Evolutionary conservation across 305 asterid species (phyloP), one percentile per base, ranked within the genome.

Genomic region (Fraxinus greggii): DNA sequence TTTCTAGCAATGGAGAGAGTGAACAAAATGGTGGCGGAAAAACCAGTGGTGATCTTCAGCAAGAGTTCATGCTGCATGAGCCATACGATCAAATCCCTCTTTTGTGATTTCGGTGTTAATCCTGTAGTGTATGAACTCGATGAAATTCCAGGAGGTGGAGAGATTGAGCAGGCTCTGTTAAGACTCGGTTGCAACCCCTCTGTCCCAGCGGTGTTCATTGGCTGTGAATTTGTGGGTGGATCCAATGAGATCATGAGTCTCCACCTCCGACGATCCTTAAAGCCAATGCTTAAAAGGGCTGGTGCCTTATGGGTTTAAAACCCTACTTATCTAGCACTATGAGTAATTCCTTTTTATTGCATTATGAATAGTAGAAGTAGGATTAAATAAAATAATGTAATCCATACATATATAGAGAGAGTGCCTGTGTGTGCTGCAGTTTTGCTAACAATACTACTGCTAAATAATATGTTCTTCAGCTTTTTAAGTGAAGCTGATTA

Each of bases 21-120:
- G 28, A 21, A 29, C 12, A 76, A 29, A 24, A 76, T 76, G 79
- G 79, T 76, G 36, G 32, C 79, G 13, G 79, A 76, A 76, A 40
- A 42, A 19, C 79, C 79, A 13, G 36, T 76, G 69, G 79, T 26
- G 36, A 76, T 76, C 67, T 76, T 76, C 40, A 76, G 79, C 67
- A 76, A 42, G 67, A 76, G 38, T 23, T 42, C 79, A 4, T 76
- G 79, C 36, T 76, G 79, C 79, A 76, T 76, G 24, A 21, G 79
- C 40, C 67, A 76, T 36, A 13, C 67, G 15, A 76, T 76, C 79
- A 76, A 9, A 24, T 45, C 79, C 67, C 79, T 76, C 19, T 12
- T 76, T 15, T 4, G 1, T 76, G 79, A 76, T 3, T 76, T 76
- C 6, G 79, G 79, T 9, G 79, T 48, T 42, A 40, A 28, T 38